Conservation (phyloP, 768 basidiomycete genomes). For the Lactarius quietus region DNA sequence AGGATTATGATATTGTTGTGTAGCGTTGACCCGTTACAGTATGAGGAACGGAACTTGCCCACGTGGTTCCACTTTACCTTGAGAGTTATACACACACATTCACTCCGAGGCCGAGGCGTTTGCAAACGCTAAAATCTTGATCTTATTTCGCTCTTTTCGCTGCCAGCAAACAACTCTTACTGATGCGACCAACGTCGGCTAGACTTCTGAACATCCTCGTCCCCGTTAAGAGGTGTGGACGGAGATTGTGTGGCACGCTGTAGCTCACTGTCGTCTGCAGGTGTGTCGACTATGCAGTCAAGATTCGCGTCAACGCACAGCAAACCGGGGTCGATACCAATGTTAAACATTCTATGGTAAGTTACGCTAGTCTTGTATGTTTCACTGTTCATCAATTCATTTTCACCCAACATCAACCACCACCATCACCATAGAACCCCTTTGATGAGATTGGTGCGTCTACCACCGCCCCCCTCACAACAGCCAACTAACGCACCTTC, state of each 20-base stretch:
- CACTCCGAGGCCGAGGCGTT: conserved; percentile 3
- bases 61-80: not conserved
- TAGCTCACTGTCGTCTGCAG: conserved; percentile 38
- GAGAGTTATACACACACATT: not conserved
- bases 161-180: not conserved
- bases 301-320: conserved; percentile 94
- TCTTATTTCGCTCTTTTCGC: not conserved
- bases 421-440: conserved; percentile 64
- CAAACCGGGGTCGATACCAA: conserved; percentile 95
- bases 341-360: conserved; percentile 98
- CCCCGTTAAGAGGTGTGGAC: conserved; percentile 78
- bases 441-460: conserved; percentile 94
- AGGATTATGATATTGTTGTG: not conserved
- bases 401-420: not conserved
- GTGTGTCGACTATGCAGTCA: conserved; percentile 95
- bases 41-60: too few species aligned
- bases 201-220: conserved; percentile 87
- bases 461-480: not conserved
- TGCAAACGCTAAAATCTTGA: conserved; percentile 6
- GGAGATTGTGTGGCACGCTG: not conserved
- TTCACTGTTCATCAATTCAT: not conserved
- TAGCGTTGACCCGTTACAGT: too few species aligned
- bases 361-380: conserved; percentile 26
- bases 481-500: not conserved
- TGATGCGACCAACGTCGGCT: conserved; percentile 71